Base-by-base conservation (phyloP, 1,139 yeast genomes). In the Candida glucosophila region DNA sequence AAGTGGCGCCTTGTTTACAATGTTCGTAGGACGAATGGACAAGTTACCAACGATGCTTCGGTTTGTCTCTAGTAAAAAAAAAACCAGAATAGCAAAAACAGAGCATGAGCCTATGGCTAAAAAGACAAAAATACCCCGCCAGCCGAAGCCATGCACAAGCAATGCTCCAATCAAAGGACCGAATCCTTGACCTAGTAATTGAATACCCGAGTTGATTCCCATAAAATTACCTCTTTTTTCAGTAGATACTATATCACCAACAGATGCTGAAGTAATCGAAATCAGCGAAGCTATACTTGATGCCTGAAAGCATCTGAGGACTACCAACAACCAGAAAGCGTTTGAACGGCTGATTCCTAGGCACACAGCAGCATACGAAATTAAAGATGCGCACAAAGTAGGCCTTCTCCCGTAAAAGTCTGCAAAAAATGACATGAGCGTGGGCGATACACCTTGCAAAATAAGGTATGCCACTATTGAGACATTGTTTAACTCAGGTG, bases 51-150 rank as follows among this genome's bases (percentile, higher is more conserved):
- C 86, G 6, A 77, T 47, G 0, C 68, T 50, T 30, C 92, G 57
- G 32, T 70, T 72, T 0, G 94, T 82, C 41, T 83, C 94, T 1
- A 93, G 93, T 7, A 81, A 43, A 0, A 65, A 26, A 1, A 74
- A 13, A 2, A 63, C 43, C 1, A 61, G 59, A 2, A 58, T 20
- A 0, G 58, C 5, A 1, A 65, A 41, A 6, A 66, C 50, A 1
- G 51, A 31, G 2, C 75, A 74, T 11, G 77, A 65, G 4, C 76
- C 68, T 13, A 79, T 73, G 4, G 79, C 74, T 27, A 80, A 50
- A 34, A 81, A 78, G 73, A 83, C 77, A 42, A 82, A 83, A 13
- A 81, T 73, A 0, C 83, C 75, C 32, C 85, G 61, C 92, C 93
- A 82, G 8, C 70, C 66, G 59, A 78, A 70, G 11, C 64, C 49